Base-by-base conservation (phyloP, 1,284 basidiomycete species). In the Microbotryum silenes-acaulis region DNA sequence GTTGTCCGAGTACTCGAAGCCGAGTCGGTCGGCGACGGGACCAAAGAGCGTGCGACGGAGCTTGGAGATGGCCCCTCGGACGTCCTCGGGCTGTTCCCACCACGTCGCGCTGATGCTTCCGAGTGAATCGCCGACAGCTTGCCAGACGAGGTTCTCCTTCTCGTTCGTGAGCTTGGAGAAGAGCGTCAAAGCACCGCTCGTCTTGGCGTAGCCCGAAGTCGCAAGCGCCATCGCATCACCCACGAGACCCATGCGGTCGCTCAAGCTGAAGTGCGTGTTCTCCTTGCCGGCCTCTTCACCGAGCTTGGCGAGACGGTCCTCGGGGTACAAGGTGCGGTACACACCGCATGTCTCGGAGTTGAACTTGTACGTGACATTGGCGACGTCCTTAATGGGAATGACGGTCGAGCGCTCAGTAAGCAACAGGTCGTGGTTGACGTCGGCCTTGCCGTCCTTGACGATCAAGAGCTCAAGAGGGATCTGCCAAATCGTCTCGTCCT, bases 261-360 rank as follows among this genome's bases (percentile, higher is more conserved):
- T 57, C 60, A 91, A 78, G 7, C 85, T 82, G 77, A 96, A 91
- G 18, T 81, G 77, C 16, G 84, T 82, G 62, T 83, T 74, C 27
- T 78, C 71, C 72, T 83, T 85, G 18, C 85, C 82, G 5, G 90
- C 89, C 73, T 93, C 88, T 55, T 81, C 77, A n/a, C 89, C 91
- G 64, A 97, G 88, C 74, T 85, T 85, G 48, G 80, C 79, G 25
- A 96, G 81, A 45, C 90, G 83, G 71, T 91, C 87, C 46, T 88
- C 83, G 20, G 86, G 82, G 77, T 98, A 98, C 45, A 88, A 79
- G 37, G 96, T 91, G 56, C 93, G 88, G 76, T 87, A 97, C 72
- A 94, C 89, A 71, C 93, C 91, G 61, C 84, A 83, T 4, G 91
- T 93, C 58, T 86, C 87, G n/a, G 86, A 87, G 74, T 97, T 97